Evolutionary conservation across 164 flowering plant species (phyloP).

Genomic region (Echeveria elegans): DNA sequence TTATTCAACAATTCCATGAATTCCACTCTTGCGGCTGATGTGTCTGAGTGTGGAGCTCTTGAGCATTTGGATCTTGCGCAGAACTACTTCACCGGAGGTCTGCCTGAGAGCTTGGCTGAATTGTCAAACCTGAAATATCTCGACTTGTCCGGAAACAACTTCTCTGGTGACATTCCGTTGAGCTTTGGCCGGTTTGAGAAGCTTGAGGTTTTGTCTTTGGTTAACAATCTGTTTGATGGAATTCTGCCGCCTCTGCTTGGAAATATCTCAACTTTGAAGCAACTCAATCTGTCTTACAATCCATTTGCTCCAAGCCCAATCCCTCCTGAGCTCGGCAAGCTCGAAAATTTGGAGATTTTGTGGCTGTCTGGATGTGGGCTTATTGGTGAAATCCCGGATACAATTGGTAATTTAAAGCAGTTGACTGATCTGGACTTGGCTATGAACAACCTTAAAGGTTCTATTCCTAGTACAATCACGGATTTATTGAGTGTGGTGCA

Average conservation of each 20-base stretch:
- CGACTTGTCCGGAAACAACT: constrained; percentile 68
- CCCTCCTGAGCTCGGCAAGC: constrained; percentile 67
- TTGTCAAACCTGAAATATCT: constrained; percentile 38
- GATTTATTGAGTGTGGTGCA: constrained; percentile 43
- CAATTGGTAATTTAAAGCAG: constrained; percentile 43
- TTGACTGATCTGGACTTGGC: constrained; percentile 67
- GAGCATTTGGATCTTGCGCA: constrained; percentile 42
- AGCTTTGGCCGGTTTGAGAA: constrained; percentile 40
- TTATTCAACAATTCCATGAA: constrained; percentile 60
- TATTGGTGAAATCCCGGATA: constrained; percentile 60
- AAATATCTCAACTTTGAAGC: constrained; percentile 46
- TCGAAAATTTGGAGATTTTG: constrained; percentile 47
- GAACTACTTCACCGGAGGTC: constrained; percentile 37
- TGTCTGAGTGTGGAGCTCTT: constrained; percentile 41
- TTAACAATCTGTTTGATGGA: constrained; percentile 57
- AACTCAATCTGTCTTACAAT: constrained; percentile 67
- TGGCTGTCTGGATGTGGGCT: constrained; percentile 56
- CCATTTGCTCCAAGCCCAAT: constrained; percentile 58
- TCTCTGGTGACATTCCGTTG: constrained; percentile 69
- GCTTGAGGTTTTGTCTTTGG: constrained; percentile 54
- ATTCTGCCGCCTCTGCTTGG: constrained; percentile 43
- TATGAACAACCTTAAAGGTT: constrained; percentile 38
- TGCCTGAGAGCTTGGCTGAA: constrained; percentile 36
- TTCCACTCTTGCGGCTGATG: constrained; percentile 38
- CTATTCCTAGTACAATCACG: constrained; percentile 49